Evolutionary conservation across 176 grass and related monocot genomes (phyloP).

Genomic region (Oryza coarctata): DNA sequence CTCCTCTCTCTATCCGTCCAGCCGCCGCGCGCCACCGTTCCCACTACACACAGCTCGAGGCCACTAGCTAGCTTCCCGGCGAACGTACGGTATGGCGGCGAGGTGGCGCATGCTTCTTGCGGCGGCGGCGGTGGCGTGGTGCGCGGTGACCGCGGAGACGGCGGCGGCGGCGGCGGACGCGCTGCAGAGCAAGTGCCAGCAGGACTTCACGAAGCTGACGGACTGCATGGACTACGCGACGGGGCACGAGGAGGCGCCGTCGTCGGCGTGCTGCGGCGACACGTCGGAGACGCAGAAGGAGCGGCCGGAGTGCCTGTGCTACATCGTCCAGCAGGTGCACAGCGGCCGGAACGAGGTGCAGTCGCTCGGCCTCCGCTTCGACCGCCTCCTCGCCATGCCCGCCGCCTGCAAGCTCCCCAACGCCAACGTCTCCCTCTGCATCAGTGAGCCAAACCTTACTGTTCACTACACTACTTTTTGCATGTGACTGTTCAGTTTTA

Average conservation of each 20-base stretch:
- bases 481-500: neutral
- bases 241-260: constrained; percentile 47
- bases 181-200: constrained; percentile 56
- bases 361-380: constrained; percentile 56
- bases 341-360: constrained; percentile 43
- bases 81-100: neutral
- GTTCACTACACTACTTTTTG: neutral
- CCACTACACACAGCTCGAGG: neutral
- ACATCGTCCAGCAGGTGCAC: constrained; percentile 80
- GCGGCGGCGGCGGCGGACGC: constrained; percentile 26
- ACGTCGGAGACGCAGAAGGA: constrained; percentile 33
- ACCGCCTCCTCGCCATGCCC: constrained; percentile 60
- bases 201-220: constrained; percentile 48
- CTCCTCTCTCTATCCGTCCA: no score
- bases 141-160: neutral
- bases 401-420: constrained; percentile 50
- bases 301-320: constrained; percentile 65
- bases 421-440: constrained; percentile 72
- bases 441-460: constrained; percentile 26
- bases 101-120: neutral
- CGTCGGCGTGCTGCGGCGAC: constrained; percentile 59
- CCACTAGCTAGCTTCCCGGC: no score
- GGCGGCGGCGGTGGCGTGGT: neutral
- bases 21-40: neutral
- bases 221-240: constrained; percentile 76